Evolutionary conservation across 208 protist genomes (phyloP).

Genomic region (Acanthamoeba castellanii): DNA sequence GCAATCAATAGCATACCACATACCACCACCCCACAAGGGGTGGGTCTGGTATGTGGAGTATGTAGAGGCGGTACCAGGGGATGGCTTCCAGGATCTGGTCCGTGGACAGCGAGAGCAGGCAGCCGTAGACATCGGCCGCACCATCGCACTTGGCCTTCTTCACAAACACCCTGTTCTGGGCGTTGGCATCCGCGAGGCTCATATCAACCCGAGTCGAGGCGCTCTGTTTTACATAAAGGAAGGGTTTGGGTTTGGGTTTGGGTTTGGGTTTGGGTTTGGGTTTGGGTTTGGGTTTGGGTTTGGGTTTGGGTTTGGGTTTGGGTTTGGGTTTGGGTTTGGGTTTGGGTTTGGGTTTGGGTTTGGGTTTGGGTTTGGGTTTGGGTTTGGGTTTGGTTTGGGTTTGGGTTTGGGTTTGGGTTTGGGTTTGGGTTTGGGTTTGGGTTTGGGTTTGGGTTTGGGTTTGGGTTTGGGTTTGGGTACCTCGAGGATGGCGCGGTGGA

Average conservation of each 20-base stretch:
- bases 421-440: too few relatives aligned
- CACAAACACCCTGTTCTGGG: not conserved
- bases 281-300: too few relatives aligned
- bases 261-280: too few relatives aligned
- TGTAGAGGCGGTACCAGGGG: not conserved
- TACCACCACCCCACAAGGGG: too few relatives aligned
- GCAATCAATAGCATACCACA: too few relatives aligned
- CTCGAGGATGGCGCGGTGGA: conserved; percentile 20
- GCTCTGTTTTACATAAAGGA: not conserved
- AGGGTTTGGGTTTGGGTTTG: too few relatives aligned
- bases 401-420: not conserved
- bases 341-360: too few relatives aligned
- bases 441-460: too few relatives aligned
- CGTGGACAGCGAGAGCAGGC: not conserved
- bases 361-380: too few relatives aligned
- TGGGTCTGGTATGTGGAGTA: too few relatives aligned
- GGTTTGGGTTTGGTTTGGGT: not conserved
- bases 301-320: too few relatives aligned
- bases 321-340: too few relatives aligned
- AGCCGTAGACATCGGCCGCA: not conserved
- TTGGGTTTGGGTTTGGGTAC: not conserved
- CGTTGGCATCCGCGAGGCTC: not conserved
- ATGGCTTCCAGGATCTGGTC: not conserved
- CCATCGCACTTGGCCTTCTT: not conserved
- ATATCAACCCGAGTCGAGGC: not conserved